phyloP scores from a whole-genome alignment of 75 land plant species.

The Sequoiadendron giganteum region DNA sequence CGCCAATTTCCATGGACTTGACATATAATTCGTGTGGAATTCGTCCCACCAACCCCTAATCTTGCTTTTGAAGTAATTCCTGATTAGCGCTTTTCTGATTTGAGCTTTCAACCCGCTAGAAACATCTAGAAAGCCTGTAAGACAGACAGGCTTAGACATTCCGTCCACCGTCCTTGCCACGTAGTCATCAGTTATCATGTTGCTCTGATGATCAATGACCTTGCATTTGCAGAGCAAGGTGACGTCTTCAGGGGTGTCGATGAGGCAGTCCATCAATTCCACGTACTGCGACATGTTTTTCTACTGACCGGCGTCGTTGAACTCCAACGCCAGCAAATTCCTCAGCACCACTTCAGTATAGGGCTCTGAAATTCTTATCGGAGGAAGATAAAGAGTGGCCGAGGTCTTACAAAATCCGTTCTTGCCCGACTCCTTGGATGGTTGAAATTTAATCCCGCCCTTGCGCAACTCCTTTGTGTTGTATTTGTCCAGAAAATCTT shows the following conservation, averaged over 20 bases:
- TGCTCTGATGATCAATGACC: too few relatives aligned
- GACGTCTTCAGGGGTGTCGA: too few relatives aligned
- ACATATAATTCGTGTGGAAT: background rate
- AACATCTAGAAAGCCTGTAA: background rate
- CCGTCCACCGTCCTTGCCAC: too few relatives aligned
- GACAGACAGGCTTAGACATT: too few relatives aligned
- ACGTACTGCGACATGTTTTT: too few relatives aligned
- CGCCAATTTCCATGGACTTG: background rate
- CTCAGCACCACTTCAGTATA: background rate
- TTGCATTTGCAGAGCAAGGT: too few relatives aligned
- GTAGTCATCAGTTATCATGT: too few relatives aligned
- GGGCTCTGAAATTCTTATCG: background rate
- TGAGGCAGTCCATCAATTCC: too few relatives aligned
- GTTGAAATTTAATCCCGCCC: background rate
- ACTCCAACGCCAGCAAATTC: background rate
- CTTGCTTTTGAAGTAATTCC: background rate
- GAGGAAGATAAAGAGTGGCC: background rate
- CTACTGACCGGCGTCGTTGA: too few relatives aligned
- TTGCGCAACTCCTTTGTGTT: background rate
- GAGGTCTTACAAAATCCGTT: background rate
- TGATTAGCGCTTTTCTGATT: background rate
- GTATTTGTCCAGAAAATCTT: background rate
- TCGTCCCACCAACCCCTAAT: background rate
- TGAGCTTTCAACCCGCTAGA: background rate
- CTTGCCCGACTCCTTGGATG: background rate